Evolutionary conservation across 495 filamentous ascomycete species (phyloP), one percentile per base, ranked within the genome.

Genomic region (Penicillium dipodomyicola): DNA sequence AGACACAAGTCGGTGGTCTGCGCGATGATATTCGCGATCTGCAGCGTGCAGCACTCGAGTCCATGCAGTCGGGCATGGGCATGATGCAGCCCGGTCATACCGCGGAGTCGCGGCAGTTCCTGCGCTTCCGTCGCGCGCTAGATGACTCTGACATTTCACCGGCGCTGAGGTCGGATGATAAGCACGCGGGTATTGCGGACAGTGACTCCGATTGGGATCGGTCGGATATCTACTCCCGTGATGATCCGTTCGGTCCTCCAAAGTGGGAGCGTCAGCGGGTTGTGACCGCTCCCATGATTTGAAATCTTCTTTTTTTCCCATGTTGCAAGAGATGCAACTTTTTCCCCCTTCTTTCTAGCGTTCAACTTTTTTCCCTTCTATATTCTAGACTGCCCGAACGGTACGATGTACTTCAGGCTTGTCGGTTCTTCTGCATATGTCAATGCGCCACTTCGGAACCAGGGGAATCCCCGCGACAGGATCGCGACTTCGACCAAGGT

Each of bases 21-120:
- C 78, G 80, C 40, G 76, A 81, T 51, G 81, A 84, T 47, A 68
- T 85, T 15, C 67, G 76, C 15, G 65, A 69, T 7, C 58, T 81
- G 7, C 66, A 75, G 20, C 65, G 64, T 1, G 65, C 70, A 29
- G 71, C 72, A 7, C 46, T 66, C 20, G 67, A 69, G 8, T 74
- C 72, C 0, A 71, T 73, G 52, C 70, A 70, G 15, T 39, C 53
- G 5, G 15, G 15, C 5, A 39, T 39, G 14, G 67, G 65, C 4
- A 69, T 73, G 52, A 72, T 74, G 65, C 72, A 77, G 35, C 74
- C 76, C 0, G 71, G 72, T 11, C 69, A 65, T 10, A 71, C 52
- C 20, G 49, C 60, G 1, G 71, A 76, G 22, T 75, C 74, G 0
- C 64, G 69, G 35, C 72, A 79, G 22, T 68, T 72, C 30, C 25